phyloP scores from a whole-genome alignment of 768 basidiomycete species.

The Lanmaoa pseudosensibilis region DNA sequence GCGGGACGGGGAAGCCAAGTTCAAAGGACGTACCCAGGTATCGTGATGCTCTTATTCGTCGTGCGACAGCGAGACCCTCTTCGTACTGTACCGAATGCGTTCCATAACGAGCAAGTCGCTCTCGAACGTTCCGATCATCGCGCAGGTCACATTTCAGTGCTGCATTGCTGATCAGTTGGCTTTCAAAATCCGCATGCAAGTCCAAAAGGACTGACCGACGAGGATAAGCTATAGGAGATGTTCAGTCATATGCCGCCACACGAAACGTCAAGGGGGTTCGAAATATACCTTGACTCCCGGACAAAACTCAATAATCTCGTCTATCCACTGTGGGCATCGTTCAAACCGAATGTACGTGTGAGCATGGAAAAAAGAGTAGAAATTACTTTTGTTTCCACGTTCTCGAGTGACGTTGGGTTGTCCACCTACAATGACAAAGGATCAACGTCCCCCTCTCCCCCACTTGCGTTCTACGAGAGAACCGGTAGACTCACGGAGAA shows the following conservation, averaged over 20 bases:
- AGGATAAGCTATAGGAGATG: conserved; percentile 64
- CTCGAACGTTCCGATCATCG: conserved; percentile 72
- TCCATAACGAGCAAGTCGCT: conserved; percentile 69
- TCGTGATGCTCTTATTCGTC: conserved; percentile 88
- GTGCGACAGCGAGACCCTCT: conserved; percentile 82
- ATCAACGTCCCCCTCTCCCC: neutral
- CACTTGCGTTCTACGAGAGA: neutral
- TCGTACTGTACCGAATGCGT: conserved; percentile 85
- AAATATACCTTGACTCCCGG: conserved; percentile 84
- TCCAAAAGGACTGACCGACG: conserved; percentile 61
- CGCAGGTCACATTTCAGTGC: conserved; percentile 96
- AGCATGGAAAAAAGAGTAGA: neutral
- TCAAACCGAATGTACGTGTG: neutral
- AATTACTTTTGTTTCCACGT: conserved; percentile 86
- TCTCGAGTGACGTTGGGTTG: conserved; percentile 92
- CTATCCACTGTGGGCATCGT: conserved; percentile 73
- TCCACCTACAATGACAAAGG: conserved; percentile 59
- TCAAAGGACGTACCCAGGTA: conserved; percentile 75
- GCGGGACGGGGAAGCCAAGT: neutral
- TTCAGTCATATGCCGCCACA: conserved; percentile 5
- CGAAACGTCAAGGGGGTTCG: neutral
- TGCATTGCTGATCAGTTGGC: conserved; percentile 32
- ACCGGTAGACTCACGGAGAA: conserved; percentile 66
- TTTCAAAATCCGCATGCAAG: neutral
- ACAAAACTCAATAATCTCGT: conserved; percentile 89